These are phyloP conservation scores for Rhodotorula taiwanensis DNA, from an alignment of 768 basidiomycete genomes.

Conservation along the genomic window DNA sequence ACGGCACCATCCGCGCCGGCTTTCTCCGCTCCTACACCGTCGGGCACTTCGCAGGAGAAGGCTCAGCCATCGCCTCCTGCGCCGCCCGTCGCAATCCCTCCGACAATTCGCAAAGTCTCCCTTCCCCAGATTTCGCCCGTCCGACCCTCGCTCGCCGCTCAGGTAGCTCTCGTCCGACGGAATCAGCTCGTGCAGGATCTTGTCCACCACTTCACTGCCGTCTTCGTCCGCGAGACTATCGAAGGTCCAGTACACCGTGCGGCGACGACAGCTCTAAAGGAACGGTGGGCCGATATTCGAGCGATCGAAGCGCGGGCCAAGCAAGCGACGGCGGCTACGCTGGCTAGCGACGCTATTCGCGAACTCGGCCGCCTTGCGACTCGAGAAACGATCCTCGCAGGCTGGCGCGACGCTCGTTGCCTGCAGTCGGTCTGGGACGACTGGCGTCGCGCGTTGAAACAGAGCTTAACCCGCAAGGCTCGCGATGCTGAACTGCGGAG, in stretches of 20 bases:
- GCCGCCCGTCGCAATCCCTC: too few species aligned
- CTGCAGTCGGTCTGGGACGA: too few species aligned
- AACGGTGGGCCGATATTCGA: constrained; percentile 3
- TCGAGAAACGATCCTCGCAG: constrained; percentile 4
- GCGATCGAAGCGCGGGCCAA: neutral
- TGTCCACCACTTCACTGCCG: neutral
- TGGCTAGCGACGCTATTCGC: neutral
- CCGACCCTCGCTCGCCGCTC: neutral
- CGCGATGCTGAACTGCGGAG: constrained; percentile 1
- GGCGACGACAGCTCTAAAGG: neutral
- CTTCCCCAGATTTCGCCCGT: neutral
- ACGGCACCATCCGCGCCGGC: too few species aligned
- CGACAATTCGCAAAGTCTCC: neutral
- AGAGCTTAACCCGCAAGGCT: neutral
- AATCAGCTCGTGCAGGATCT: too few species aligned
- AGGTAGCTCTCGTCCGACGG: neutral
- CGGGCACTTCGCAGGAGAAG: too few species aligned
- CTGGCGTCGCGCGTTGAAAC: constrained; percentile 26
- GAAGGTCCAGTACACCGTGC: constrained; percentile 5
- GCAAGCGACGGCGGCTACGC: neutral
- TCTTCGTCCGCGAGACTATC: neutral
- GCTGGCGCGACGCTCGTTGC: neutral
- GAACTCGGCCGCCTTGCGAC: neutral
- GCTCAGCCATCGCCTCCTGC: too few species aligned
- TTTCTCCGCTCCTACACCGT: too few species aligned